Evolutionary conservation across 139 green algal genomes (phyloP).

Genomic region (Micractinium conductrix): DNA sequence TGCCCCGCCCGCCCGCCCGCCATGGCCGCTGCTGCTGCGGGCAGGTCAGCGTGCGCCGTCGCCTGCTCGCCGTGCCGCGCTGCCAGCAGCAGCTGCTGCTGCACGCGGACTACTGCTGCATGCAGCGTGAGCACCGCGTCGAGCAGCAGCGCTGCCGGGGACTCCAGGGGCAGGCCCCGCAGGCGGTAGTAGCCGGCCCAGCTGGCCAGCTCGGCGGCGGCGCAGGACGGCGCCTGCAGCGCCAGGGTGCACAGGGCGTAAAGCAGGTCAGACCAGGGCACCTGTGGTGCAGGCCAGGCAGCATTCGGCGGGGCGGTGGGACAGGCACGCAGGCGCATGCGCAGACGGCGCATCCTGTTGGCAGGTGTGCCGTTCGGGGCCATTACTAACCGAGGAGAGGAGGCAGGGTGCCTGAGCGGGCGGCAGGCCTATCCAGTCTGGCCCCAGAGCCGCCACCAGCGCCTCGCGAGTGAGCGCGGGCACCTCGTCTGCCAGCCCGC

Average conservation of each 20-base stretch:
- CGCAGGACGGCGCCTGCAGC: neutral
- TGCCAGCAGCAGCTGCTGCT: slow-evolving; percentile 8
- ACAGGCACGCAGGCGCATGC: neutral
- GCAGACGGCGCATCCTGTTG: no score
- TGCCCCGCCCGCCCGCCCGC: neutral
- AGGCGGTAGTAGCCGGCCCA: slow-evolving; percentile 42
- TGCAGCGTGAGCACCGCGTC: slow-evolving; percentile 35
- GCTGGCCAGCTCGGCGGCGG: neutral
- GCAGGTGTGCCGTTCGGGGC: no score
- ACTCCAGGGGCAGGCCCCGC: slow-evolving; percentile 34
- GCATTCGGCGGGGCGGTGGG: no score
- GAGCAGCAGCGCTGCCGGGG: slow-evolving; percentile 45
- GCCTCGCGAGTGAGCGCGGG: neutral
- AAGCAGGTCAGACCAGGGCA: no score
- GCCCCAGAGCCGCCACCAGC: neutral
- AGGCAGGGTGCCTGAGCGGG: slow-evolving; percentile 1
- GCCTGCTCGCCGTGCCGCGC: neutral
- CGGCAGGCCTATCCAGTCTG: slow-evolving; percentile 8
- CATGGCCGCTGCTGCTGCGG: neutral
- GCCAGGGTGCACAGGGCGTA: neutral
- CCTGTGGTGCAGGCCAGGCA: neutral
- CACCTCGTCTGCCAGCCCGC: neutral
- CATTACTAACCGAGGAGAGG: neutral
- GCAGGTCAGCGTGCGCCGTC: neutral
- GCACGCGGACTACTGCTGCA: slow-evolving; percentile 22